Evolutionary conservation across 371 early-diverging fungal species (phyloP).

Genomic region (Mucor circinelloides): DNA sequence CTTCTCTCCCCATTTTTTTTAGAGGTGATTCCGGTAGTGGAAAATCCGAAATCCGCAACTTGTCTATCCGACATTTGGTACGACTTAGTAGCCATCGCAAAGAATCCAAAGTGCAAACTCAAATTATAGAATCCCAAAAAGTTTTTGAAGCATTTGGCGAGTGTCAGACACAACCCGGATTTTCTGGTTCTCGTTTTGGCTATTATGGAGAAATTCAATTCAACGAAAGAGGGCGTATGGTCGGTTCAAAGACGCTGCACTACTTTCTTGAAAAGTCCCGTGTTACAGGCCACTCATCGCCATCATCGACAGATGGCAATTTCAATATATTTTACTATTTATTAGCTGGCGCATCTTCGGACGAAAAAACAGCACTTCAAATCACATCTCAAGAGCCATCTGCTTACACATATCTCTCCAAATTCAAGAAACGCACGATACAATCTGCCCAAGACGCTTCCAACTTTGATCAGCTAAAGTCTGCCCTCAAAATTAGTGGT

Average conservation of each 20-base stretch:
- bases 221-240: slow-evolving; percentile 63
- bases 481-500: slow-evolving; percentile 80
- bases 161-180: slow-evolving; percentile 69
- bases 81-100: slow-evolving; percentile 76
- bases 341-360: slow-evolving; percentile 52
- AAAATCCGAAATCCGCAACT: slow-evolving; percentile 74
- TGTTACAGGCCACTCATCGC: slow-evolving; percentile 47
- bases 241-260: slow-evolving; percentile 79
- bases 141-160: slow-evolving; percentile 87
- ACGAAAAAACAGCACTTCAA: slow-evolving; percentile 41
- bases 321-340: slow-evolving; percentile 94
- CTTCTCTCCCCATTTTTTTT: slow-evolving; percentile 11
- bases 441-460: slow-evolving; percentile 39
- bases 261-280: slow-evolving; percentile 90
- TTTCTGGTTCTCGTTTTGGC: slow-evolving; percentile 85
- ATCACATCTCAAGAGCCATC: slow-evolving; percentile 20
- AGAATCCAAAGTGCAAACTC: slow-evolving; percentile 76
- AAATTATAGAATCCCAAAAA: slow-evolving; percentile 69
- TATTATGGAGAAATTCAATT: slow-evolving; percentile 90
- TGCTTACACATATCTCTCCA: slow-evolving; percentile 25
- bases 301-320: slow-evolving; percentile 68
- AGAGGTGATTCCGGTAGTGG: slow-evolving; percentile 90
- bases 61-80: slow-evolving; percentile 69
- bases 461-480: slow-evolving; percentile 69
- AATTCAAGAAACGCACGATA: slow-evolving; percentile 12